phyloP scores from a whole-genome alignment of 2,329 filamentous ascomycete genomes.

The Fusarium tupiense region DNA sequence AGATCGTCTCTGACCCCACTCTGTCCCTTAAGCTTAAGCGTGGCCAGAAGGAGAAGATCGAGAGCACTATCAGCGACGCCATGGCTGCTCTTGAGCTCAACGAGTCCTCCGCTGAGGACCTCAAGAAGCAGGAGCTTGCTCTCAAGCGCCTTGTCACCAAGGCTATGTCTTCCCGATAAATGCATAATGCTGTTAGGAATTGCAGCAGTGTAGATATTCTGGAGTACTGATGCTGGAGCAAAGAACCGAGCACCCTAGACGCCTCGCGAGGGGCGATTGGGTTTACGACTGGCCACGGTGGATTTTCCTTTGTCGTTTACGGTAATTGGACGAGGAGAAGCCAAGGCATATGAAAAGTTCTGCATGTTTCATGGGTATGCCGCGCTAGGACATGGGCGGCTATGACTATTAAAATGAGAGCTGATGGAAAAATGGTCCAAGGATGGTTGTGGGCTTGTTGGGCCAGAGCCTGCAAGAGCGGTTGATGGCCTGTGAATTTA shows the following conservation, averaged over 20 bases:
- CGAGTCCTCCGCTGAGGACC: slow-evolving; percentile 89
- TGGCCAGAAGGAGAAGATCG: slow-evolving; percentile 99
- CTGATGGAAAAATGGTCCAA: slow-evolving; percentile 37
- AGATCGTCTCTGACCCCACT: slow-evolving; percentile 96
- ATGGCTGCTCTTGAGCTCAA: slow-evolving; percentile 98
- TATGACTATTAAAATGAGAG: slow-evolving; percentile 44
- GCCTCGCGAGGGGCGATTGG: slow-evolving; percentile 28
- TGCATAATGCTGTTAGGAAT: slow-evolving; percentile 29
- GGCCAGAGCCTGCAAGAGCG: slow-evolving; percentile 38
- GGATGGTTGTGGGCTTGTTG: slow-evolving; percentile 35
- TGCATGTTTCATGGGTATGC: slow-evolving; percentile 47
- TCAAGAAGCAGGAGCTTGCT: slow-evolving; percentile 99
- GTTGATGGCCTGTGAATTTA: slow-evolving; percentile 45
- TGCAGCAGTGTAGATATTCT: slow-evolving; percentile 29
- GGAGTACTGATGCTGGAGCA: slow-evolving; percentile 29
- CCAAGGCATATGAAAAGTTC: slow-evolving; percentile 50
- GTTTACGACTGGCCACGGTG: slow-evolving; percentile 29
- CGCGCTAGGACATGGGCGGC: slow-evolving; percentile 37
- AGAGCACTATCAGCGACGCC: slow-evolving; percentile 94
- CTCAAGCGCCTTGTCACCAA: slow-evolving; percentile 99
- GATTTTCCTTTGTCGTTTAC: slow-evolving; percentile 45
- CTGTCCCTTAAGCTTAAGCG: slow-evolving; percentile 98
- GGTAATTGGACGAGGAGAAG: slow-evolving; percentile 47
- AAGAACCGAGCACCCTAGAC: slow-evolving; percentile 31
- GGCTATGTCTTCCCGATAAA: slow-evolving; percentile 93